Conservation (phyloP, 2,329 filamentous ascomycete genomes). For the Botrytis tulipae region DNA sequence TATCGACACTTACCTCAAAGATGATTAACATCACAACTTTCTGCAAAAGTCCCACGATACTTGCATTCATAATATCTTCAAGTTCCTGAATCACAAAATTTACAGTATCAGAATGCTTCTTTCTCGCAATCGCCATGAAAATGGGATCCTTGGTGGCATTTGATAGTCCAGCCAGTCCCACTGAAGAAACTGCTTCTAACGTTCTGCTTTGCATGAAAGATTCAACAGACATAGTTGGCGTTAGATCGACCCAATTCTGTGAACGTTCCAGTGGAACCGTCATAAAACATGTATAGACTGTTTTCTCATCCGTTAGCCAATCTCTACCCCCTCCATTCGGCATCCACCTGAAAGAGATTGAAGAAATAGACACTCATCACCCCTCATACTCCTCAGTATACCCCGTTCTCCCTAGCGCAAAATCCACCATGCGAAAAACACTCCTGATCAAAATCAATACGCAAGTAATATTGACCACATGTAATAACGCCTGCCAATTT, state of each 20-base stretch:
- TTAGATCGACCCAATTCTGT: conserved; percentile 13
- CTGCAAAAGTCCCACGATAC: conserved; percentile 53
- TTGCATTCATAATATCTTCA: conserved; percentile 43
- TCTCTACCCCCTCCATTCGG: background rate
- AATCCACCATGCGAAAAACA: background rate
- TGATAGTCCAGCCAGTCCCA: conserved; percentile 52
- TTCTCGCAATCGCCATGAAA: conserved; percentile 48
- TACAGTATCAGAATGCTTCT: conserved; percentile 51
- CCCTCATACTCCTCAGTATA: background rate
- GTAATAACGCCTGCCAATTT: background rate
- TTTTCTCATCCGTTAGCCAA: background rate
- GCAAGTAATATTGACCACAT: background rate
- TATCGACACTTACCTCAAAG: conserved; percentile 43
- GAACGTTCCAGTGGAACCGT: conserved; percentile 5
- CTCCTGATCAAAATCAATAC: background rate
- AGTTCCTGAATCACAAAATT: conserved; percentile 49
- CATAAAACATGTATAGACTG: conserved; percentile 21
- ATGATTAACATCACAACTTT: conserved; percentile 52
- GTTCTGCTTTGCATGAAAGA: background rate
- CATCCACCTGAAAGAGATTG: background rate
- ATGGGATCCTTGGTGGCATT: conserved; percentile 40
- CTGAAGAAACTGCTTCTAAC: conserved; percentile 50
- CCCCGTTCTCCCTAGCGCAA: background rate
- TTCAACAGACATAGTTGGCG: conserved; percentile 30
- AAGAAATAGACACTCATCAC: background rate